Evolutionary conservation across 1,139 yeast genomes (phyloP), one percentile per base, ranked within the genome.

Genomic region (Kodamaea alishanica): DNA sequence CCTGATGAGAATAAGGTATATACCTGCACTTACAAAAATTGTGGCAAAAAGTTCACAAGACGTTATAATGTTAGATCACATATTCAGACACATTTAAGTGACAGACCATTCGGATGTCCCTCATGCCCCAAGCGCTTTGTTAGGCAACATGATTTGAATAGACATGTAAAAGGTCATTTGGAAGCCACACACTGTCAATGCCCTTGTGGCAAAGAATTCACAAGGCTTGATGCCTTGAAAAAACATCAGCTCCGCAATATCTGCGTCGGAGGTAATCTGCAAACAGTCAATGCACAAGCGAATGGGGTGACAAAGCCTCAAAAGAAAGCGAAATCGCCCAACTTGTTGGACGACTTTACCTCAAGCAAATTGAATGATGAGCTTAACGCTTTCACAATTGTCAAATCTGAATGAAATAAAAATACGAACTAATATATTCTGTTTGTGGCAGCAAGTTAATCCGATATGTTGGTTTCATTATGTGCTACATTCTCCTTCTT

Each of bases 21-120:
- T 62, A 74, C 81, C 29, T 94, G 99, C 61, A 72, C 77, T 42
- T 92, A 73, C 60, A 79, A 85, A 23, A 75, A 77, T 39, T 94
- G 99, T 63, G 85, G 87, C 11, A 89, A 94, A 61, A 69, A 76
- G 41, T 92, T 94, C 63, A 81, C 90, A 7, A 73, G 98, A 55
- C 72, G 96, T 36, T 94, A 94, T 63, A 94, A 94, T 57, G 89
- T 88, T n/a, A 73, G 97, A 45, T 88, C 97, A 0, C 99, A 94
- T 59, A 90, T 94, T 41, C 98, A 94, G 59, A 94, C 98, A 0
- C 99, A 94, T 69, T 67, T 94, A 38, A 83, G 94, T 58, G 98
- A 94, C 60, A 70, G 97, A 41, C 99, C 99, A 1, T 84, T 81
- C 62, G 70, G 70, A 5, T 81, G 84, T 54, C 54, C 60, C 9